Conservation (phyloP, 202 grass and related monocot species). For the Schoenoplectus triqueter region DNA sequence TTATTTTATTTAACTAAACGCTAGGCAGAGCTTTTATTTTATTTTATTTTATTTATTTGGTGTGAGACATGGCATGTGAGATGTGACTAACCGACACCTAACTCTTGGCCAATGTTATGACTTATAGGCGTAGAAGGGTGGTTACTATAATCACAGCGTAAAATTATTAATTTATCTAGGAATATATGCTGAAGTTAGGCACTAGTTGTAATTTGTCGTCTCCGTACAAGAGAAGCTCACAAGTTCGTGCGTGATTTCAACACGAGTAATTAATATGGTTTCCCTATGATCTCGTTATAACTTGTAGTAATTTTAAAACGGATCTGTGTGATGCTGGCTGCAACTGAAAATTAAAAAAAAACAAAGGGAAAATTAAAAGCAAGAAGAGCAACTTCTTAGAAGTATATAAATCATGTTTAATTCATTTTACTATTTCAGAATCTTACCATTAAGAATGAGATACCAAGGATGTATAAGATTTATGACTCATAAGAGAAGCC, state of each 20-base stretch:
- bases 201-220: background rate
- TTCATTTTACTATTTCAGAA: background rate
- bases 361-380: background rate
- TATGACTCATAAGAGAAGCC: background rate
- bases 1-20: background rate
- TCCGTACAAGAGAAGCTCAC: background rate
- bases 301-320: background rate
- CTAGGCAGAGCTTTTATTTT: background rate
- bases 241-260: background rate
- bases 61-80: conserved; percentile 25
- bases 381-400: background rate
- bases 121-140: background rate
- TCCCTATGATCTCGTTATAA: background rate
- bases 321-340: background rate
- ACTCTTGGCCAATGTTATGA: conserved; percentile 21
- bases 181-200: background rate
- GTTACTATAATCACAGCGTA: conserved; percentile 9
- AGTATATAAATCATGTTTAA: background rate
- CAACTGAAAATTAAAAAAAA: background rate
- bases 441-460: conserved; percentile 3
- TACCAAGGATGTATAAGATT: background rate
- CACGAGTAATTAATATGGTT: background rate
- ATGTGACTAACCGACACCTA: conserved; percentile 29
- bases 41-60: background rate
- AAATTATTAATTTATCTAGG: background rate